Evolutionary conservation across 129 eudicot species (phyloP), one percentile per base, ranked within the genome.

Genomic region (Calendula officinalis): DNA sequence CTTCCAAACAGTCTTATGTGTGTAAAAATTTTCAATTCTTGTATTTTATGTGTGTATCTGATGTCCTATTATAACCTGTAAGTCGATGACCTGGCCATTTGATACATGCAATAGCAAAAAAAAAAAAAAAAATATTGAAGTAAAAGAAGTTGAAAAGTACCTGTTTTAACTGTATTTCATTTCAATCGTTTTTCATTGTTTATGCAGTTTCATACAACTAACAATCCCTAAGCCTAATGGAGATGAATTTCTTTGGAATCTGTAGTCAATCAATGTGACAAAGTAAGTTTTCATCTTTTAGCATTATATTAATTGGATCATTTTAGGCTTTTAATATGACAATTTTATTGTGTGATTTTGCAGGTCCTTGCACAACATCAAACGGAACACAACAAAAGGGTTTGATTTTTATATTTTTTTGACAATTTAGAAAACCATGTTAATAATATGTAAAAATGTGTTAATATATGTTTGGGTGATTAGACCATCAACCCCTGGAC

Each of bases 401-500:
- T 77, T 60, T 63, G 75, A 65, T 4, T 22, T 33, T 13, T 22
- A 0, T 22, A 22, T 22, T 22, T 22, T 22, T 22, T 22, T 27
- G 42, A 52, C 13, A 27, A 27, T 52, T 52, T 52, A 10, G 11
- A 52, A 14, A 22, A 22, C 30, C 30, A 22, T 22, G 2, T 22
- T 22, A 22, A 22, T 22, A 22, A 2, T 22, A 22, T 22, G 30
- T 22, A 22, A 22, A 22, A 22, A 22, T 22, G 30, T 49, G 7
- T 49, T 15, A 5, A 15, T 15, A 6, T 13, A 13, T 30, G 51
- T 60, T 52, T 56, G 38, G 56, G 71, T 69, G 56, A 69, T 63
- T 44, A 86, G 97, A 78, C 65, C 71, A 38, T 68, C 78, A 54
- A 78, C 47, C 14, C 50, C 83, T 69, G 27, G 45, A 58, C 45